phyloP scores from a whole-genome alignment of 192 early-diverging fungal species.

The Piromyces finnis region DNA sequence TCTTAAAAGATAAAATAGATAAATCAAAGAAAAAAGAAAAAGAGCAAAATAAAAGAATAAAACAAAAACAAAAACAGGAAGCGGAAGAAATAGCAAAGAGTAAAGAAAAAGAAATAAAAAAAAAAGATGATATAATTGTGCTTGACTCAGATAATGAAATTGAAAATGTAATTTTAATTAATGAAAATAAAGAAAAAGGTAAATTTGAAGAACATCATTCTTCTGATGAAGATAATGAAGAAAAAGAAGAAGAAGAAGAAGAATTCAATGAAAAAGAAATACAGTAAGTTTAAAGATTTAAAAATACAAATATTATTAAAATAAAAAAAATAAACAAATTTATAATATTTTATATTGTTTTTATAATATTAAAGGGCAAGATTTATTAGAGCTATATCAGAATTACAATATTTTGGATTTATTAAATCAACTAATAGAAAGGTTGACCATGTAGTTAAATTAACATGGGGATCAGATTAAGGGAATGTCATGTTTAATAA shows the following conservation, averaged over 20 bases:
- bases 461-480: too few species aligned
- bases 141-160: not conserved
- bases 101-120: not conserved
- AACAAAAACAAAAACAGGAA: not conserved
- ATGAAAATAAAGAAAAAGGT: not conserved
- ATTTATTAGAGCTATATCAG: conserved; percentile 66
- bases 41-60: conserved; percentile 4
- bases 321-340: too few species aligned
- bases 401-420: conserved; percentile 78
- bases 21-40: conserved; percentile 5
- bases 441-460: conserved; percentile 62
- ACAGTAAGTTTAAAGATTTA: conserved; percentile 18
- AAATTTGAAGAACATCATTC: not conserved
- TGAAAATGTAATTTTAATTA: not conserved
- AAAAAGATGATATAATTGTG: not conserved
- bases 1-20: conserved; percentile 41
- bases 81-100: not conserved
- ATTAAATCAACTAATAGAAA: conserved; percentile 76
- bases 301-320: not conserved
- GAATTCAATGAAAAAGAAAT: conserved; percentile 17
- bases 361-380: too few species aligned
- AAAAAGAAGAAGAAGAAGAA: not conserved
- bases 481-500: too few species aligned
- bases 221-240: not conserved
- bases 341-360: too few species aligned